Conservation (phyloP, 257 asterid genomes). For the Nicotiana knightiana region DNA sequence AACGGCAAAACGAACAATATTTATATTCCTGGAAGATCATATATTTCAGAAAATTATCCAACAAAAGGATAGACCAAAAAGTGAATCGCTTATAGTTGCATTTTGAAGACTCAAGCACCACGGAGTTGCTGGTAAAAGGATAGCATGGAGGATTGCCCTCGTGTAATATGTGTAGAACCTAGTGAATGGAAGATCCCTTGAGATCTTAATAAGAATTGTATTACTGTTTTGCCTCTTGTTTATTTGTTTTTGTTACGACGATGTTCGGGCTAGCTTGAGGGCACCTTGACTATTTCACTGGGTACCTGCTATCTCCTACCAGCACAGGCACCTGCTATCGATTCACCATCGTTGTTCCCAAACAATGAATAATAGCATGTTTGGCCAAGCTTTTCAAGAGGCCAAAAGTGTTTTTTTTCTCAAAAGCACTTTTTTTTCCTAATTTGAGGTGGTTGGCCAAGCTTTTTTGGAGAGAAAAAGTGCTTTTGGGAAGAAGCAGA, state of each 20-base stretch:
- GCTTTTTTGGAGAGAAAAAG: too few relatives aligned
- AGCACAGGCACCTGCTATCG: not conserved
- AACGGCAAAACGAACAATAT: not conserved
- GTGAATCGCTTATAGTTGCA: not conserved
- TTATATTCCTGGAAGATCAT: not conserved
- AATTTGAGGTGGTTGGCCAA: too few relatives aligned
- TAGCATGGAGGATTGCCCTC: not conserved
- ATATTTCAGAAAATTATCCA: not conserved
- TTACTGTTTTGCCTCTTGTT: not conserved
- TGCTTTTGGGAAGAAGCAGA: too few relatives aligned
- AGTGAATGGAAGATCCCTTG: not conserved
- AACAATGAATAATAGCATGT: not conserved
- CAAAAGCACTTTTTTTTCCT: too few relatives aligned
- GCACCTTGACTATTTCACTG: not conserved
- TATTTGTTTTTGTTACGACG: not conserved
- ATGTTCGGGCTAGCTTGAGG: not conserved
- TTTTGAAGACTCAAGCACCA: not conserved
- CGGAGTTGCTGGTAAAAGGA: not conserved
- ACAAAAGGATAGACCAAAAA: not conserved
- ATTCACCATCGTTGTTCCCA: not conserved
- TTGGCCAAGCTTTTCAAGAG: too few relatives aligned
- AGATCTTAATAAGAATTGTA: not conserved
- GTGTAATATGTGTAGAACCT: not conserved
- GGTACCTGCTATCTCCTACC: not conserved
- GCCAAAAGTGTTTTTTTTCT: too few relatives aligned